Percentiles rank a stretch among this genome's conserved stretches.
Evolutionary conservation across 192 early-diverging fungal species (phyloP).

Genomic region (Rhizophagus prolifer): DNA sequence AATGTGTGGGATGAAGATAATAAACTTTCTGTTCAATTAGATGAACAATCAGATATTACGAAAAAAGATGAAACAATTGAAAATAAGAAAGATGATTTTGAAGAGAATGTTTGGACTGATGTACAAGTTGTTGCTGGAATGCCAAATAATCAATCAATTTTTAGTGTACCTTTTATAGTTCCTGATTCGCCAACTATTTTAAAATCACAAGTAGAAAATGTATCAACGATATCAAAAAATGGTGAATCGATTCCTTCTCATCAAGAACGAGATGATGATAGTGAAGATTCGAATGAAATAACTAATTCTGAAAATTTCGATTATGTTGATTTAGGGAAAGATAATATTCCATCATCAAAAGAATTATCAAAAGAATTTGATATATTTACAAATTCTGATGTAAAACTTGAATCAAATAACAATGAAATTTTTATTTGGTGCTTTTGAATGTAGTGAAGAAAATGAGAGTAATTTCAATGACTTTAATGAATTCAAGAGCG

Average conservation of each 20-base stretch:
- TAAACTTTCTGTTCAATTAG: neutral
- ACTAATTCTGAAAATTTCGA: neutral
- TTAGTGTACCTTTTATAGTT: neutral
- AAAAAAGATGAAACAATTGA: neutral
- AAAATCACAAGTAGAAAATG: neutral
- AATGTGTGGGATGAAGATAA: neutral
- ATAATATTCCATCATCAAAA: neutral
- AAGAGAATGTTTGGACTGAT: slow-evolving; percentile 6
- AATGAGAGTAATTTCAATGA: neutral
- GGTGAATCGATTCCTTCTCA: neutral
- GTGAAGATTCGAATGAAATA: neutral
- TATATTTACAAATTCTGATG: neutral
- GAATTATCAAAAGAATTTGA: neutral
- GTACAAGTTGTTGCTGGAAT: neutral
- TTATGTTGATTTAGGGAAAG: neutral
- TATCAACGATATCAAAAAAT: neutral
- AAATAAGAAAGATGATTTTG: slow-evolving; percentile 9
- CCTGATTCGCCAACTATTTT: neutral
- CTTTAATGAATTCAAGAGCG: neutral
- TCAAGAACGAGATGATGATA: neutral
- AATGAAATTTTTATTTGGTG: neutral
- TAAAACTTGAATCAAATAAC: neutral
- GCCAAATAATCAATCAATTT: neutral
- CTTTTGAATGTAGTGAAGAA: neutral
- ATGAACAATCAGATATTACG: neutral